Evolutionary conservation across 805 yeast species (phyloP).

Genomic region (Spathaspora hagerdaliae): DNA sequence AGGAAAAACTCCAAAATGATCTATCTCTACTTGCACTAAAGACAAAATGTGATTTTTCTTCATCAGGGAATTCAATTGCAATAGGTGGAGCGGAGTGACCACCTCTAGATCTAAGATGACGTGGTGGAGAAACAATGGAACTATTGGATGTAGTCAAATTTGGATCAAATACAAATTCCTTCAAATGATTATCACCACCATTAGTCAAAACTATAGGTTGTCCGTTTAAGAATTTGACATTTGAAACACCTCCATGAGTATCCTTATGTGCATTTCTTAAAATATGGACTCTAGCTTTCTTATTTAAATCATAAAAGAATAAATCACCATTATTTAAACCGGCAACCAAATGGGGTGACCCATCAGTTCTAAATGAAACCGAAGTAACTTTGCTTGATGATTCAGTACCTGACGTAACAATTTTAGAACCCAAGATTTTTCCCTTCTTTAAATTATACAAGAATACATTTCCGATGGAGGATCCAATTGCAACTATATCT

Average conservation of each 20-base stretch:
- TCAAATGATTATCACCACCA: conserved; percentile 87
- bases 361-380: conserved; percentile 88
- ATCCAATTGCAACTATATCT: conserved; percentile 78
- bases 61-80: conserved; percentile 69
- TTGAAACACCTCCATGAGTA: conserved; percentile 70
- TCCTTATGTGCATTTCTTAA: conserved; percentile 72
- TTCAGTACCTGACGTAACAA: conserved; percentile 41
- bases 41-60: conserved; percentile 71
- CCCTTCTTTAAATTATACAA: conserved; percentile 69
- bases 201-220: conserved; percentile 87
- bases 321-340: conserved; percentile 80
- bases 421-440: conserved; percentile 44
- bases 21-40: conserved; percentile 84
- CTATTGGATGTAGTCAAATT: conserved; percentile 62
- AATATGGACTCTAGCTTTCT: conserved; percentile 69
- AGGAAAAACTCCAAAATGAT: conserved; percentile 86
- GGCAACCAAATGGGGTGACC: conserved; percentile 74
- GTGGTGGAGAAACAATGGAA: conserved; percentile 79
- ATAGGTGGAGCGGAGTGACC: conserved; percentile 96
- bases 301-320: conserved; percentile 76
- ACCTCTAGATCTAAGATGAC: conserved; percentile 88
- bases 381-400: conserved; percentile 47
- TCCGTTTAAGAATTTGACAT: conserved; percentile 75
- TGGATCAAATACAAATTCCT: conserved; percentile 93
- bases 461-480: conserved; percentile 59